Base-by-base conservation (phyloP, 768 basidiomycete genomes). In the Boletus sensibilis region DNA sequence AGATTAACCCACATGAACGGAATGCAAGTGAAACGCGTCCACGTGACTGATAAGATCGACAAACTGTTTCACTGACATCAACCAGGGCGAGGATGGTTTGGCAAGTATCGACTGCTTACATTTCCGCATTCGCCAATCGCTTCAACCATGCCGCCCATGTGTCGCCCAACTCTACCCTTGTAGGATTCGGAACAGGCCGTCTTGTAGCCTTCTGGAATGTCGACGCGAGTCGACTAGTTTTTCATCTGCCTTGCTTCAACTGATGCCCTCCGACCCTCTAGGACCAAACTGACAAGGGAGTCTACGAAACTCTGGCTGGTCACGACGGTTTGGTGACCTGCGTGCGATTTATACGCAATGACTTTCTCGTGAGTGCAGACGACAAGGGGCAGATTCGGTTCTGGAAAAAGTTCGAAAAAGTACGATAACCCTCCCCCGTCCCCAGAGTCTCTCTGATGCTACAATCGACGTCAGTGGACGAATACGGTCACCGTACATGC, bases 291-390 rank as follows among this genome's bases (percentile, higher is more conserved):
- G 82, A 84, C 60, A 68, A 67, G 43, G 87, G 90, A 1, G 78
- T 95, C 29, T 74, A 75, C 20, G 73, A 79, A 52, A 95, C 92
- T 1, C 78, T 98, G 7, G 81, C 86, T 1, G 92, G 87, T 4
- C 93, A 95, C 64, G 72, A 82, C 44, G 85, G 84, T 11, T 66
- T 82, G 18, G 82, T 98, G 21, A 94, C 94, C 21, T 88, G 85
- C 44, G 79, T 94, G 43, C 84, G 83, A 43, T 94, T 93, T 64
- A 61, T 86, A 8, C 67, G 74, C 5, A 71, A 80, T 16, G 71
- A 78, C 10, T 46, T 71, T 5, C 75, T 98, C 55, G 72, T 86
- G 37, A 88, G 84, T 48, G 90, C 87, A 46, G 94, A 97, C 70
- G 85, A 91, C 54, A 79, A 78, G 56, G 96, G 96, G 2, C 69